phyloP scores from a whole-genome alignment of 2,329 filamentous ascomycete species.

The Raffaelea ambrosiae region DNA sequence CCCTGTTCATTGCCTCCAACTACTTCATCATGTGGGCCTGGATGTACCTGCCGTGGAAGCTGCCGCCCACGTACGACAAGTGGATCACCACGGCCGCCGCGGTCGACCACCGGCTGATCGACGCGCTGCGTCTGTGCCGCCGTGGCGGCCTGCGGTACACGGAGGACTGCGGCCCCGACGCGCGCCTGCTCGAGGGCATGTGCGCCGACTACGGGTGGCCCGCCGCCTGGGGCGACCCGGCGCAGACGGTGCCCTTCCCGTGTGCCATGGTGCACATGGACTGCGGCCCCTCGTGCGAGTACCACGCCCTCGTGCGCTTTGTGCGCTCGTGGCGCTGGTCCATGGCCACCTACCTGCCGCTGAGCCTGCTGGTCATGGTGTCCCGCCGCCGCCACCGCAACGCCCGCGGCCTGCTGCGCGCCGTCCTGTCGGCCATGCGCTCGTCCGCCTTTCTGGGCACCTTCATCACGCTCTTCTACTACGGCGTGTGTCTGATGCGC shows the following conservation, averaged over 20 bases:
- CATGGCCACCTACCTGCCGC: conserved; percentile 66
- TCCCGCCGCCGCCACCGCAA: conserved; percentile 39
- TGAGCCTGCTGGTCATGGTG: conserved; percentile 60
- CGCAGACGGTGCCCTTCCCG: conserved; percentile 60
- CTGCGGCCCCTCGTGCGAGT: conserved; percentile 63
- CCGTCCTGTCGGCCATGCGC: conserved; percentile 45
- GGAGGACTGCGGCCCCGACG: conserved; percentile 57
- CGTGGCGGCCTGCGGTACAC: conserved; percentile 61
- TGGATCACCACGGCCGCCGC: conserved; percentile 75
- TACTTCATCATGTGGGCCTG: conserved; percentile 83
- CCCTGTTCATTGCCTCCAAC: conserved; percentile 63
- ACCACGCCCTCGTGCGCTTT: conserved; percentile 63
- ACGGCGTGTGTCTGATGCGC: conserved; percentile 70
- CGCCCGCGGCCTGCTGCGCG: conserved; percentile 31
- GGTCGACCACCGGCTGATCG: conserved; percentile 65
- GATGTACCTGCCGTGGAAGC: conserved; percentile 65
- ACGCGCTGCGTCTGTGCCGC: conserved; percentile 61
- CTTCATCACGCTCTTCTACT: conserved; percentile 77
- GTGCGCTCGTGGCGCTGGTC: conserved; percentile 62
- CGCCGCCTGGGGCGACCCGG: conserved; percentile 63
- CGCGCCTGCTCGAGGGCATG: conserved; percentile 60
- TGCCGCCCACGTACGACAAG: conserved; percentile 67
- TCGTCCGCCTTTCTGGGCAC: conserved; percentile 71
- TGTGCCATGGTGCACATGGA: conserved; percentile 83
- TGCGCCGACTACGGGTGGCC: conserved; percentile 64